Evolutionary conservation across 257 asterid genomes (phyloP).

Genomic region (Rehmannia glutinosa): DNA sequence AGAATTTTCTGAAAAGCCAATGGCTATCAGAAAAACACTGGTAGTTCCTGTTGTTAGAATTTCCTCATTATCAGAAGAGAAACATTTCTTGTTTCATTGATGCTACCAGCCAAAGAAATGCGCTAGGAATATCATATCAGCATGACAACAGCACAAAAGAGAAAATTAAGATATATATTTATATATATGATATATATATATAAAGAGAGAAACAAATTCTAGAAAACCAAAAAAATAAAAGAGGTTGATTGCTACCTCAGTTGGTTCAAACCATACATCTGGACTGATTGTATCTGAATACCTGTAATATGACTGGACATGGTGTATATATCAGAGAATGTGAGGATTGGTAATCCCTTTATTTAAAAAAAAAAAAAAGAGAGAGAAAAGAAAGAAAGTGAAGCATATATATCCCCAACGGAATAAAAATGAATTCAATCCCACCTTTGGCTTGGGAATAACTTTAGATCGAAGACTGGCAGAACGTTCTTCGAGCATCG

Average conservation of each 20-base stretch:
- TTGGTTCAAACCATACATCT: slow-evolving; percentile 98
- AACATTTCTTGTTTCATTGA: too few species aligned
- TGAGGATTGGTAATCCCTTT: not conserved
- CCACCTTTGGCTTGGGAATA: slow-evolving; percentile 80
- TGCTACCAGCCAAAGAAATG: too few species aligned
- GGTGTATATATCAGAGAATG: slow-evolving; percentile 17
- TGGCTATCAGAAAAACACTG: too few species aligned
- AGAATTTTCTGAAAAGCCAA: too few species aligned
- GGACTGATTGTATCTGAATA: slow-evolving; percentile 69
- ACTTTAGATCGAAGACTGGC: slow-evolving; percentile 78
- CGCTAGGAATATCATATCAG: too few species aligned
- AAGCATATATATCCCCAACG: not conserved
- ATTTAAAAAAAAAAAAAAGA: not conserved
- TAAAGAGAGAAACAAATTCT: not conserved
- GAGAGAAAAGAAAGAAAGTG: not conserved
- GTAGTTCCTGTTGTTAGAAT: too few species aligned
- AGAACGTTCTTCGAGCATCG: slow-evolving; percentile 86
- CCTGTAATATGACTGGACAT: slow-evolving; percentile 77
- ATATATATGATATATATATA: too few species aligned
- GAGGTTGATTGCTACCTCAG: slow-evolving; percentile 56
- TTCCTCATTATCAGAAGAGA: too few species aligned
- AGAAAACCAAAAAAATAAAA: not conserved
- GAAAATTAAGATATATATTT: not conserved
- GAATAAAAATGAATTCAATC: slow-evolving; percentile 5
- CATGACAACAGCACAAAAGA: too few species aligned